Base-by-base conservation (phyloP, 208 protist genomes). In the Trichomonas vaginalis region DNA sequence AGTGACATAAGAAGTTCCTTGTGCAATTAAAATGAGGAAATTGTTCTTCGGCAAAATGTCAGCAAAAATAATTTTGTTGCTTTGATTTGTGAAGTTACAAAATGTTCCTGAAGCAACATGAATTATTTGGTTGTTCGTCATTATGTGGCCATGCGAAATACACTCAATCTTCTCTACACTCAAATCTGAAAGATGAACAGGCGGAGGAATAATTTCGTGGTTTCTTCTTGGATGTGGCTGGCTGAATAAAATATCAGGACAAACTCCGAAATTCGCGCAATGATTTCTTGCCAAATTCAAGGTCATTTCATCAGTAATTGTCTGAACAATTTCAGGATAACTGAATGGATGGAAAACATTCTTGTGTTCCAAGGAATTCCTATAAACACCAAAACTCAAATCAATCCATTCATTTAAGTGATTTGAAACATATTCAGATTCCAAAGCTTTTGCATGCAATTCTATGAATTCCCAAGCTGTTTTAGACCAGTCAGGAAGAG, bases 341-440 rank as follows among this genome's bases (percentile, higher is more conserved):
- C 15, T 56, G 45, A 51, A 92, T 39, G 45, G 0, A 27, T 92
- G 45, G 45, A 92, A 88, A 35, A 88, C 14, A 47, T 88, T 88
- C 1, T 88, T 88, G 35, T 88, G 42, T 48, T 92, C 86, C 6
- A 39, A 9, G 4, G 40, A 49, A 14, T 27, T 51, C 15, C 61
- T 49, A 15, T 95, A 9, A 23, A 51, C 14, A 21, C 88, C 88
- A 70, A 95, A 51, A 32, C 9, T 83, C 32, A 96, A 37, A 90
- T 87, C 95, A 32, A 92, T 90, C 97, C 97, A 98, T 35, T 96
- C 70, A 96, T 97, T 96, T 45, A 98, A 95, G 46, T 96, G 95
- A 35, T 35, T 42, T 9, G 97, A 97, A 1, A 97, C 96, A 96
- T 96, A 95, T 47, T 97, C 96, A 39, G 47, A 96, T 96, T 99